These are phyloP conservation scores for Mediolabrus comicus DNA, from an alignment of 108 stramenopile species.

Conservation along the genomic window DNA sequence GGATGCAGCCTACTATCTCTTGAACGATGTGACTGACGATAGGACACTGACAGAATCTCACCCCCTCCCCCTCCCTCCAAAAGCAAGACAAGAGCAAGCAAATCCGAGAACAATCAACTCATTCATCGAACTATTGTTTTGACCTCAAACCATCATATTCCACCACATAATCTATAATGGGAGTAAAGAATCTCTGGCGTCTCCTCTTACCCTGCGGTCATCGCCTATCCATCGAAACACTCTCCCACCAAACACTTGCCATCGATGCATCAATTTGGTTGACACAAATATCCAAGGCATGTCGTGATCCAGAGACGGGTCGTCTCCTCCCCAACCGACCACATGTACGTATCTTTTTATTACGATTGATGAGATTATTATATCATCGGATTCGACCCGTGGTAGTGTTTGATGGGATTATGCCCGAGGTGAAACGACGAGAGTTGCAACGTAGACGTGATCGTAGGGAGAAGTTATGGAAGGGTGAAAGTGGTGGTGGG, in stretches of 20 bases:
- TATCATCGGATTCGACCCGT: conserved; percentile 95
- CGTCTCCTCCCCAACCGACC: conserved; percentile 77
- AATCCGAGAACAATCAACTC: too few relatives aligned
- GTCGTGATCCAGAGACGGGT: conserved; percentile 92
- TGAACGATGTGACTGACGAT: too few relatives aligned
- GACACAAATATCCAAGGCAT: conserved; percentile 97
- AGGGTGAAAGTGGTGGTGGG: conserved; percentile 27
- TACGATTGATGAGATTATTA: conserved; percentile 90
- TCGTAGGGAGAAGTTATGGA: conserved; percentile 63
- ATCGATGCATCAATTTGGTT: conserved; percentile 98
- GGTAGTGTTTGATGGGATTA: conserved; percentile 20
- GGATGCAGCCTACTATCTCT: too few relatives aligned
- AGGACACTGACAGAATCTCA: too few relatives aligned
- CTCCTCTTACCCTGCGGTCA: conserved; percentile 93
- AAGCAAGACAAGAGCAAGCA: too few relatives aligned
- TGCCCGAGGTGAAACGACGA: conserved; percentile 90
- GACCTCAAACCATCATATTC: not conserved
- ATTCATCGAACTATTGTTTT: too few relatives aligned
- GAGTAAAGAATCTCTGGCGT: conserved; percentile 91
- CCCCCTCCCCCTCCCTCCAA: too few relatives aligned
- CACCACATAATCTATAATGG: conserved; percentile 55
- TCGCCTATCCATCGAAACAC: conserved; percentile 94
- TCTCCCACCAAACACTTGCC: conserved; percentile 93
- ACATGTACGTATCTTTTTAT: conserved; percentile 92
- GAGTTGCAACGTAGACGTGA: conserved; percentile 66